Percentiles rank a stretch among this genome's conserved stretches.
Conservation (phyloP, 163 green algal species). For the Volvox carteri region DNA sequence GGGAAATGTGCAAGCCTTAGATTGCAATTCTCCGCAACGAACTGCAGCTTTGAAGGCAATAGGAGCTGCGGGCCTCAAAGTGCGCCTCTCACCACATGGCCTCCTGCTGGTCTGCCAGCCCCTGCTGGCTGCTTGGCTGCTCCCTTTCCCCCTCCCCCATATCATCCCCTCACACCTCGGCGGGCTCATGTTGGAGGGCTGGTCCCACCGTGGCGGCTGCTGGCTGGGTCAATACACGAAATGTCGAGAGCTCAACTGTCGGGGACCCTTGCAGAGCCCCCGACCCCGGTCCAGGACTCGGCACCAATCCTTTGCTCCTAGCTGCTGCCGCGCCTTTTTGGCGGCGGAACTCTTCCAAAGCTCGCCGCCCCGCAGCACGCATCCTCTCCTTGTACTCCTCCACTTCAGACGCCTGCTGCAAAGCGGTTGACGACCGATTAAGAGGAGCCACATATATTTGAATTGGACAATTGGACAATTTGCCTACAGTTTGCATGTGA, state of each 20-base stretch:
- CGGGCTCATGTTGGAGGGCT: background rate
- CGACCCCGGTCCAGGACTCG: background rate
- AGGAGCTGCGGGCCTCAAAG: too few species aligned
- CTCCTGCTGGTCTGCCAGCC: too few species aligned
- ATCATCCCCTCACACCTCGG: background rate
- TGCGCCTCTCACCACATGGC: too few species aligned
- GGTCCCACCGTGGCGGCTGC: background rate
- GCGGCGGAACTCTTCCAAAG: conserved; percentile 35
- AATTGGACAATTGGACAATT: background rate
- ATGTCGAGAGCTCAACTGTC: conserved; percentile 35
- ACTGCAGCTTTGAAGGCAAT: too few species aligned
- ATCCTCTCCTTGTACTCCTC: conserved; percentile 47
- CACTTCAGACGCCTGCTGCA: background rate
- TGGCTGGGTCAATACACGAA: conserved; percentile 30
- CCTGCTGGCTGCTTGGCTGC: too few species aligned
- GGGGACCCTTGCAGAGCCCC: background rate
- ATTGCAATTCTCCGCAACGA: too few species aligned
- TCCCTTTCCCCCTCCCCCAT: too few species aligned
- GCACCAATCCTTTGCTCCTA: background rate
- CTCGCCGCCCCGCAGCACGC: background rate
- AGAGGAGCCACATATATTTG: background rate
- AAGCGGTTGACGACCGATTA: conserved; percentile 1
- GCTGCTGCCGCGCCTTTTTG: background rate
- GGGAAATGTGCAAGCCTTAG: too few species aligned
- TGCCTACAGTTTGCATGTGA: too few species aligned